Evolutionary conservation across 768 basidiomycete species (phyloP), one percentile per base, ranked within the genome.

Genomic region (Pleurotus cornucopiae): DNA sequence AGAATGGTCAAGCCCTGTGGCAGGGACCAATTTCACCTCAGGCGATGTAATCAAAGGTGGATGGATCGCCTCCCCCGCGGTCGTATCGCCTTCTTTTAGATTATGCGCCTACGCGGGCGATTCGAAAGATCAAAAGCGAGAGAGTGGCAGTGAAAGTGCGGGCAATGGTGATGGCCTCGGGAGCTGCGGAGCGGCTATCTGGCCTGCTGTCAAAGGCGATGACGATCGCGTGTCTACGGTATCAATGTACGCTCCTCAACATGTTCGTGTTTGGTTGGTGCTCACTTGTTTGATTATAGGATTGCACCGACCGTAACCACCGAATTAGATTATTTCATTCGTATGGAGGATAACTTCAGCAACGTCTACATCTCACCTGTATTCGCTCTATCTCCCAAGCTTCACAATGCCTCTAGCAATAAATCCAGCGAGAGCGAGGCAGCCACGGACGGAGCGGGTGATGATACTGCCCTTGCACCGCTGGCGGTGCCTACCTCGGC

Each of bases 1-100:
- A 57, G 51, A 71, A 67, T 39, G 57, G 66, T 23, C 39, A 16
- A 58, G 49, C 30, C 60, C 60, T 46, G 49, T 40, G 20, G 16
- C 11, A 9, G 60, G 49, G 2, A 47, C 56, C 26, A 39, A 4
- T 13, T 61, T 52, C 39, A 26, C 46, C 7, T 37, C 60, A 4
- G 60, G 59, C 2, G 71, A 73, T 46, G 64, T 61, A 1, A 66
- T 74, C 26, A 55, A 67, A 40, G 69, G 62, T 9, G 58, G 67
- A 38, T 73, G 73, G 73, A 63, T 48, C 16, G 44, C 65, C 2
- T 49, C 61, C 1, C 53, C 63, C 20, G 47, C 61, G 3, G 58
- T 71, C 20, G 62, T 64, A 12, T 69, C 71, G 7, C 73, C 73
- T 6, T 67, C 71, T 0, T 70, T 74, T 58, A 63, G 62, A 45